Evolutionary conservation across 2,329 filamentous ascomycete species (phyloP), one percentile per base, ranked within the genome.

Genomic region (Aureobasidium melanogenum): DNA sequence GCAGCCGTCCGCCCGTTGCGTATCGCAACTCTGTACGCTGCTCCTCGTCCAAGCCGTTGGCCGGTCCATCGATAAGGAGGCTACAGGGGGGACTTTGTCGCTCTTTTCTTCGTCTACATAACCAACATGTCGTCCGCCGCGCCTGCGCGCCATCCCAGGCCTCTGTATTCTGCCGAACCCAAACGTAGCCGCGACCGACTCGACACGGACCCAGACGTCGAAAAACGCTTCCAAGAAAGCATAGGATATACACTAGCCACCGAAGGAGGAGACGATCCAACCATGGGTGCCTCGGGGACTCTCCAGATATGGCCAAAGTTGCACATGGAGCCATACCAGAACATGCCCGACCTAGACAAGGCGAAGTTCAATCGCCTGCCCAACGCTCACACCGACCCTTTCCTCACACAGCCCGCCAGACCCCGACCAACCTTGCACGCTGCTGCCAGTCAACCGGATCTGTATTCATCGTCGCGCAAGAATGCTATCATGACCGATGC

Each of bases 381-480:
- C 24, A 48, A 30, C 61, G 48, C 10, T 44, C 63, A 61, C 22
- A 47, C 30, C 26, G 48, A 56, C 28, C 41, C 44, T 5, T 50
- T 41, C 17, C 32, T 50, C 24, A 15, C 28, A 6, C 39, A 61
- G 26, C 57, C 63, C n/a, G 34, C 55, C 12, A 51, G 41, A 39
- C 43, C 48, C 17, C 46, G 43, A 10, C 48, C 60, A n/a, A 60
- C 61, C 68, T 69, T 62, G 68, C 67, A 61, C 51, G 55, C 52
- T 36, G 54, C 32, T 4, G 32, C 39, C 48, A 59, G 58, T 26
- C 54, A 54, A 15, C 51, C 59, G 9, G 46, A 51, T 26, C 26
- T 62, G 24, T 32, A 62, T 19, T 38, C 69, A 14, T 69, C 70
- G 69, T 67, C 69, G 24, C 68, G 69, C 69, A 24, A 69, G 69